Conservation (phyloP, 345 rosid genomes). For the Dimocarpus longan region DNA sequence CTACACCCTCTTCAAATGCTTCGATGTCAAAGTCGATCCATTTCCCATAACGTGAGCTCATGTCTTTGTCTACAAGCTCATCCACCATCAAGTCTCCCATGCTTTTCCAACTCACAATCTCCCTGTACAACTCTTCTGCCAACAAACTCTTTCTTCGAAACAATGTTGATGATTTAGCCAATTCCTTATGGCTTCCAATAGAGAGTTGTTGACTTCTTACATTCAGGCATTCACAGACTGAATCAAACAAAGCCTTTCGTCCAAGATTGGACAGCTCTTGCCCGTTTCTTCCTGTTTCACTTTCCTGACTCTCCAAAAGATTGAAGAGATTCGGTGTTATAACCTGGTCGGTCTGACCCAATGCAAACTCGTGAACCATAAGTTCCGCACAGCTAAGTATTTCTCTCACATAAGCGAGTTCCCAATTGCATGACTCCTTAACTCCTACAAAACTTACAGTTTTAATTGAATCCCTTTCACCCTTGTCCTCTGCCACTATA, state of each 20-base stretch:
- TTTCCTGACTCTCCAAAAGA: slow-evolving; percentile 47
- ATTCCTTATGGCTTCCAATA: slow-evolving; percentile 52
- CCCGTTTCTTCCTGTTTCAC: slow-evolving; percentile 26
- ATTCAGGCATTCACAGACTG: slow-evolving; percentile 51
- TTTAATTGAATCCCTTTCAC: slow-evolving; percentile 14
- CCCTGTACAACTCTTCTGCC: slow-evolving; percentile 64
- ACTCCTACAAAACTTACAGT: slow-evolving; percentile 31
- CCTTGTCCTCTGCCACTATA: slow-evolving; percentile 32
- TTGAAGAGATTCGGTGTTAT: slow-evolving; percentile 46
- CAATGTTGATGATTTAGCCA: slow-evolving; percentile 38
- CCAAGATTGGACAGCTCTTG: slow-evolving; percentile 46
- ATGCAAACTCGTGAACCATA: slow-evolving; percentile 42
- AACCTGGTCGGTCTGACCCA: slow-evolving; percentile 42
- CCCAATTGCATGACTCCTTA: slow-evolving; percentile 49
- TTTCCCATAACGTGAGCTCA: slow-evolving; percentile 61
- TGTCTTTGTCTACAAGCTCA: slow-evolving; percentile 78
- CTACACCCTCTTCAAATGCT: slow-evolving; percentile 64
- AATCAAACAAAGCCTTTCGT: slow-evolving; percentile 60
- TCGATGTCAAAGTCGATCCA: slow-evolving; percentile 77
- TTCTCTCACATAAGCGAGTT: slow-evolving; percentile 52
- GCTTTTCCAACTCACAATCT: slow-evolving; percentile 50
- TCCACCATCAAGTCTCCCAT: slow-evolving; percentile 76
- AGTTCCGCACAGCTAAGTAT: slow-evolving; percentile 48
- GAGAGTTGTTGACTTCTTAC: slow-evolving; percentile 34
- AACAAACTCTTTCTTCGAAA: slow-evolving; percentile 47